Evolutionary conservation across 192 early-diverging fungal genomes (phyloP), one percentile per base, ranked within the genome.

Genomic region (Coemansia sp.): DNA sequence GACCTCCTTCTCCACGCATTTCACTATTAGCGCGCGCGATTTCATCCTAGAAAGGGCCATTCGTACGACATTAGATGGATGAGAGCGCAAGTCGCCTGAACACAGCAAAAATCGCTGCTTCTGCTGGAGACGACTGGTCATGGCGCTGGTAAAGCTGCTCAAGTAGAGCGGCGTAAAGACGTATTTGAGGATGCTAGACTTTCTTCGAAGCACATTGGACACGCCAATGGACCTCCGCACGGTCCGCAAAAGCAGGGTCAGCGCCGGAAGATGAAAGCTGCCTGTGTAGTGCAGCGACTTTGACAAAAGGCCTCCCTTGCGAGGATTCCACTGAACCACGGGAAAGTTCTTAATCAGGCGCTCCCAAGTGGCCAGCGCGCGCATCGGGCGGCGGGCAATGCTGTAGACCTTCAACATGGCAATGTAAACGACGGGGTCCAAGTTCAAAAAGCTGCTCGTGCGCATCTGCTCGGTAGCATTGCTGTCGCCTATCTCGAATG

Each of bases 321-420:
- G 76, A 36, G 74, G 67, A 46, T 76, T 76, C 82, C 82, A 84
- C 15, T 70, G 73, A 19, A 76, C 73, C 29, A 84, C 42, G 1
- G 82, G 82, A 44, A 67, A 84, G 74, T 76, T 76, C 10, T 61
- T 66, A 20, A 84, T 61, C 62, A 84, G 29, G 20, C 74, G 68
- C 40, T 76, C 71, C 82, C 82, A 84, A 3, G 74, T 84, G 4
- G 70, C 82, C 27, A 84, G 70, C 1, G 77, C 82, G 12, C 69
- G 40, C 71, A 76, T 55, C n/a, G 74, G 67, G 31, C 59, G 67
- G 5, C 59, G 42, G 20, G 67, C 56, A 9, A 44, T 61, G 15
- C 65, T 48, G 61, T 84, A 84, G 31, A 84, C 62, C 29, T 72
- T 75, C 20, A 84, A 71, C 77, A 84, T 84, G 68, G 74, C 74